Evolutionary conservation across 2,329 filamentous ascomycete genomes (phyloP), one percentile per base, ranked within the genome.

Genomic region (Penicillium sp.): DNA sequence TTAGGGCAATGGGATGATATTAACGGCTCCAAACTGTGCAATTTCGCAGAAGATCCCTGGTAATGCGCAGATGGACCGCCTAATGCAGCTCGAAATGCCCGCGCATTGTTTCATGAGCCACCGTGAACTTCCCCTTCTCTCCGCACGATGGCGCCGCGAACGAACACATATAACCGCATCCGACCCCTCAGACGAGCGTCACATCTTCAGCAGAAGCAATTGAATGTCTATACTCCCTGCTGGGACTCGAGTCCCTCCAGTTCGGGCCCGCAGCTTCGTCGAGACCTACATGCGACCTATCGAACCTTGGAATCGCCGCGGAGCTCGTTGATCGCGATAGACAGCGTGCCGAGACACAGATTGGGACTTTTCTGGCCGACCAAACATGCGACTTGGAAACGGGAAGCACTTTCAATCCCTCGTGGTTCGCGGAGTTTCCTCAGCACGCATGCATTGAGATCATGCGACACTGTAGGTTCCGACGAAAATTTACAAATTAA

Each of bases 141-240:
- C 22, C 38, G 22, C 57, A 61, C 31, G n/a, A 65, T 67, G 65
- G 41, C 49, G n/a, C 58, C 49, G 34, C 55, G 59, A 37, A 55
- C 57, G 17, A 57, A 50, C 38, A 53, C 59, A 47, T 59, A 42
- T 28, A 41, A 43, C 7, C 41, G 54, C 31, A 43, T 60, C 17
- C 61, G 58, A 25, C 45, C 42, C 37, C 25, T 63, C 15, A 58
- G 52, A 20, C 57, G 39, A 34, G 31, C 35, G 15, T 25, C 37
- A 11, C 1, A 20, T 20, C 17, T 25, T 4, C 10, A n/a, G 10
- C 45, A 12, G 57, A 54, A 55, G 39, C 47, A 49, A 10, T 28
- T 20, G 6, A 20, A n/a, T n/a, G 14, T 17, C 10, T 22, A 28
- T 34, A 17, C 22, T 17, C 11, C 41, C 31, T 39, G n/a, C 14